phyloP scores from a whole-genome alignment of 2,329 filamentous ascomycete genomes.

The Alternaria hordeiaustralica region DNA sequence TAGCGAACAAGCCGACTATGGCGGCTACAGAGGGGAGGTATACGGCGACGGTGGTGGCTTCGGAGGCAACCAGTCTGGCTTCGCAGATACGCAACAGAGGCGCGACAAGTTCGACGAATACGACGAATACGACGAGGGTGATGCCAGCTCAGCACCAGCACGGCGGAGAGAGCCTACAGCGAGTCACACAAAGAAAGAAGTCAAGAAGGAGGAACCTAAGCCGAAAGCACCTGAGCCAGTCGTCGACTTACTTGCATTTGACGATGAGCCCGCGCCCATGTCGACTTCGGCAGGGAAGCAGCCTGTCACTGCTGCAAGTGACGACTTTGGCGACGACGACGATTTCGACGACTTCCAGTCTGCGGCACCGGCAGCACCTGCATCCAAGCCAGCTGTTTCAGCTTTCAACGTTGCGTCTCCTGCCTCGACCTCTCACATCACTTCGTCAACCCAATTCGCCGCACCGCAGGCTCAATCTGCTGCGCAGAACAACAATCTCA shows the following conservation, averaged over 20 bases:
- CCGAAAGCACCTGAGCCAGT: slow-evolving; percentile 77
- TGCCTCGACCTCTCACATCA: slow-evolving; percentile 55
- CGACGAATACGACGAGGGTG: slow-evolving; percentile 89
- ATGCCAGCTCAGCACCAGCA: slow-evolving; percentile 56
- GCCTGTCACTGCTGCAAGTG: slow-evolving; percentile 48
- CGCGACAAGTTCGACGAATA: slow-evolving; percentile 92
- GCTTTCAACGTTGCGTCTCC: slow-evolving; percentile 52
- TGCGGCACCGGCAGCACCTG: slow-evolving; percentile 61
- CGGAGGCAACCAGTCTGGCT: slow-evolving; percentile 73
- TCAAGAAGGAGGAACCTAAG: slow-evolving; percentile 75
- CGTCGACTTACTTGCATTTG: slow-evolving; percentile 90
- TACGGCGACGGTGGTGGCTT: slow-evolving; percentile 97
- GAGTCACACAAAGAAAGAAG: slow-evolving; percentile 47
- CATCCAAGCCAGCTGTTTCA: slow-evolving; percentile 51
- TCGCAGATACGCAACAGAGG: slow-evolving; percentile 67
- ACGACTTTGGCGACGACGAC: slow-evolving; percentile 70
- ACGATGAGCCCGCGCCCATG: slow-evolving; percentile 69
- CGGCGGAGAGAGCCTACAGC: slow-evolving; percentile 57
- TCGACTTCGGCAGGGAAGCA: slow-evolving; percentile 54
- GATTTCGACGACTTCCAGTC: slow-evolving; percentile 99
- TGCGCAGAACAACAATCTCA: slow-evolving; percentile 79
- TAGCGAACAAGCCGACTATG: slow-evolving; percentile 65
- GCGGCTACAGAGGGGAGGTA: slow-evolving; percentile 74
- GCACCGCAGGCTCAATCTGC: slow-evolving; percentile 86
- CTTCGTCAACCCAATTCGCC: slow-evolving; percentile 73